phyloP scores from a whole-genome alignment of 345 rosid species.

The Bruguiera parviflora region DNA sequence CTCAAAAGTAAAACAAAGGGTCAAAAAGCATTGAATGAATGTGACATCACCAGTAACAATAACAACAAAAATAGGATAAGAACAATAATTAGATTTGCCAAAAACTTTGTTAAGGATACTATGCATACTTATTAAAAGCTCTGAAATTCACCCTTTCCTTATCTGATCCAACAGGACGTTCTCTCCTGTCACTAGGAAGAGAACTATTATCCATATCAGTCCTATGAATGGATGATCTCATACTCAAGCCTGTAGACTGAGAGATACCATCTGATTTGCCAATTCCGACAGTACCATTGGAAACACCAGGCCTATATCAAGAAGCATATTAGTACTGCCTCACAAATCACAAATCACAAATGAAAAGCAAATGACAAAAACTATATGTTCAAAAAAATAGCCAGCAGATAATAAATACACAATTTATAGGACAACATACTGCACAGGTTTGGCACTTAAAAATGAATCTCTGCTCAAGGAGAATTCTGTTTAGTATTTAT shows the following conservation, averaged over 20 bases:
- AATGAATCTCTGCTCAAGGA: background rate
- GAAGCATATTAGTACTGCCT: conserved; percentile 18
- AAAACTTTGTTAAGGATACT: conserved; percentile 11
- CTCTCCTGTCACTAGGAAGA: conserved; percentile 65
- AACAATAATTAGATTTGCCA: background rate
- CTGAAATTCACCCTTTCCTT: conserved; percentile 76
- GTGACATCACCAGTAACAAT: background rate
- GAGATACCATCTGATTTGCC: conserved; percentile 67
- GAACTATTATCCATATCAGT: conserved; percentile 56
- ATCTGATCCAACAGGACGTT: conserved; percentile 62
- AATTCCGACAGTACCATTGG: conserved; percentile 58
- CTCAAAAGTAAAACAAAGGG: background rate
- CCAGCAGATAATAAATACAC: too few species aligned
- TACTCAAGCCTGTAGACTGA: conserved; percentile 55
- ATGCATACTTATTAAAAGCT: conserved; percentile 70
- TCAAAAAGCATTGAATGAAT: background rate
- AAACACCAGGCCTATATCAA: conserved; percentile 62
- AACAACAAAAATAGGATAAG: background rate
- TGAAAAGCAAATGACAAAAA: conserved; percentile 15
- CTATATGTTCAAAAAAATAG: background rate
- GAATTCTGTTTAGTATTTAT: too few species aligned
- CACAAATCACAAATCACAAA: conserved; percentile 20
- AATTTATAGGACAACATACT: too few species aligned
- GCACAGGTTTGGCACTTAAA: background rate
- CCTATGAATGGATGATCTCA: conserved; percentile 60